phyloP scores from a whole-genome alignment of 306 rosid species.

The Psophocarpus tetragonolobus region DNA sequence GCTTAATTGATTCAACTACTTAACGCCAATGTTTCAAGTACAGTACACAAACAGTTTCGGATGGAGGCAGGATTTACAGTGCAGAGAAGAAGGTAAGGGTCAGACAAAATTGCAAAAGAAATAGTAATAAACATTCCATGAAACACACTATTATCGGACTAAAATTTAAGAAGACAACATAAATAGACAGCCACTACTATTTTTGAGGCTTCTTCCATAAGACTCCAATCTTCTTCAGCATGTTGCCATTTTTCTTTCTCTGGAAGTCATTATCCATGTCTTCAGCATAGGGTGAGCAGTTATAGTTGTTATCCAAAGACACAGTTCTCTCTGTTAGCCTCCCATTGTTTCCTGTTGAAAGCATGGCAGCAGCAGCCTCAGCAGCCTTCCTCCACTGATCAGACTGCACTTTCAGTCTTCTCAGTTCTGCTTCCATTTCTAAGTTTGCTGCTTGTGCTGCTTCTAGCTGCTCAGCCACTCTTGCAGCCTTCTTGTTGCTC shows the following conservation, averaged over 20 bases:
- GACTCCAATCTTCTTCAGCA: slow-evolving; percentile 96
- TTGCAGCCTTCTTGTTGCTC: slow-evolving; percentile 60
- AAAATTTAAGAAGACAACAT: slow-evolving; percentile 11
- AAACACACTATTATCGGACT: slow-evolving; percentile 16
- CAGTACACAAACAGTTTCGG: slow-evolving; percentile 29
- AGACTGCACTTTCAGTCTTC: slow-evolving; percentile 85
- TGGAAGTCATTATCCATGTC: slow-evolving; percentile 75
- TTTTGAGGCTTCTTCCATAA: slow-evolving; percentile 98
- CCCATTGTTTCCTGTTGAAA: slow-evolving; percentile 79
- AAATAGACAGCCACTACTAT: slow-evolving; percentile 26
- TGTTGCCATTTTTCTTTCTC: slow-evolving; percentile 90
- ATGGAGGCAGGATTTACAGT: slow-evolving; percentile 37
- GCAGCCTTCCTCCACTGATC: slow-evolving; percentile 99
- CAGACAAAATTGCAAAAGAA: slow-evolving; percentile 14
- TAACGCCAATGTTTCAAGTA: slow-evolving; percentile 5
- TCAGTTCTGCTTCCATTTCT: slow-evolving; percentile 80
- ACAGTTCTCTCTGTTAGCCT: slow-evolving; percentile 73
- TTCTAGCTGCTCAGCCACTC: slow-evolving; percentile 79
- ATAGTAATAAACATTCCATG: slow-evolving; percentile 4
- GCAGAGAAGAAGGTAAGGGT: slow-evolving; percentile 19
- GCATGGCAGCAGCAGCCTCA: slow-evolving; percentile 95
- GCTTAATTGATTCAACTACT: slow-evolving; percentile 17
- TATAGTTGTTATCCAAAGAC: slow-evolving; percentile 69
- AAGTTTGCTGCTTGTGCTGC: slow-evolving; percentile 69
- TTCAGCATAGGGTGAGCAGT: slow-evolving; percentile 61